Conservation (phyloP, 306 rosid genomes). For the Rosa chinensis region DNA sequence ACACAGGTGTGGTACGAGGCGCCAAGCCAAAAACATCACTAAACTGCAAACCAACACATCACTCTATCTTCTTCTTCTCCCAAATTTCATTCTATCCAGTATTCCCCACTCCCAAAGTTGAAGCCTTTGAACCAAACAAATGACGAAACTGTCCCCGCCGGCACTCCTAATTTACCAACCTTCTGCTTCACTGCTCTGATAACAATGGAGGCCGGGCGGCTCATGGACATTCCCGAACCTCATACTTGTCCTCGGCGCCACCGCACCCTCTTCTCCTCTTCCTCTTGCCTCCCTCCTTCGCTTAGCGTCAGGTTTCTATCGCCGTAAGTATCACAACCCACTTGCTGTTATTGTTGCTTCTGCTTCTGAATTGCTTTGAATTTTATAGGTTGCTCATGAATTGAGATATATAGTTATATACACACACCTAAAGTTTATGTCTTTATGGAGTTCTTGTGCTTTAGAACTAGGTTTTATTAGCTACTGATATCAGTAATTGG, state of each 20-base stretch:
- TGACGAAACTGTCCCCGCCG: conserved; percentile 31
- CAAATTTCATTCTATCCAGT: conserved; percentile 11
- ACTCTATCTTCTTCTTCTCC: conserved; percentile 16
- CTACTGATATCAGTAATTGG: neutral
- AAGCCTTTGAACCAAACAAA: conserved; percentile 21
- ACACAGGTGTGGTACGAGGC: conserved; percentile 22
- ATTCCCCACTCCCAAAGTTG: conserved; percentile 4
- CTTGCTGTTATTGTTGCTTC: neutral
- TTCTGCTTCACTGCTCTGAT: conserved; percentile 24
- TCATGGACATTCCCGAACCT: conserved; percentile 59
- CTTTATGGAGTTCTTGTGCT: neutral
- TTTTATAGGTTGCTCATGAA: conserved; percentile 14
- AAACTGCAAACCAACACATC: conserved; percentile 7
- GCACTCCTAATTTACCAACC: conserved; percentile 20
- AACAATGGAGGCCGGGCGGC: conserved; percentile 25
- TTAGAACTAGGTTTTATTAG: neutral
- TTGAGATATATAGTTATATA: neutral
- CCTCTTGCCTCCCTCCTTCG: conserved; percentile 35
- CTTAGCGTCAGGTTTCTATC: conserved; percentile 40
- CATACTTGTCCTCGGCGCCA: conserved; percentile 43
- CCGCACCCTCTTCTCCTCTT: conserved; percentile 27
- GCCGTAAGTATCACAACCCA: conserved; percentile 35
- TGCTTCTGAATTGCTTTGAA: conserved; percentile 20
- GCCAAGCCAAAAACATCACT: conserved; percentile 21
- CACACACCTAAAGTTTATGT: neutral